Percentiles rank a stretch among this genome's conserved stretches.
Conservation (phyloP, 2,329 filamentous ascomycete genomes). For the Teratosphaeria pseudoeucalypti region DNA sequence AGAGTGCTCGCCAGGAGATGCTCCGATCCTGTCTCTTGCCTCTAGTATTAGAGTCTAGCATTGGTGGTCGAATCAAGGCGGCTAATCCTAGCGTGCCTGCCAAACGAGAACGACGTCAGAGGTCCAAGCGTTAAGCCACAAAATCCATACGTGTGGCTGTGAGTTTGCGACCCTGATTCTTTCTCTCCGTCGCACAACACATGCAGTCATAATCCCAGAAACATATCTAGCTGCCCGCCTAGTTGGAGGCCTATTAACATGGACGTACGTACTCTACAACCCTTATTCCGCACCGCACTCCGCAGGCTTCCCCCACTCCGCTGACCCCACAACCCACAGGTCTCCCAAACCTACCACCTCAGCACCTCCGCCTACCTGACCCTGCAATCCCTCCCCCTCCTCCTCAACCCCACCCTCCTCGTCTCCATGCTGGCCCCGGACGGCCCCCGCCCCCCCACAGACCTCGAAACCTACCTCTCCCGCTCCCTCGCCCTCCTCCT, state of each 20-base stretch:
- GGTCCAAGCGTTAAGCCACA: not conserved
- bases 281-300: not conserved
- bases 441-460: conserved; percentile 43
- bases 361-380: conserved; percentile 35
- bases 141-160: not conserved
- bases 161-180: not conserved
- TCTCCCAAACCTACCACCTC: conserved; percentile 31
- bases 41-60: too few relatives aligned
- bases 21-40: too few relatives aligned
- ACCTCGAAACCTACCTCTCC: conserved; percentile 62
- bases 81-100: not conserved
- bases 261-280: not conserved
- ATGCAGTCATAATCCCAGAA: not conserved
- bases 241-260: not conserved
- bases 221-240: not conserved
- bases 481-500: conserved; percentile 60
- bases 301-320: not conserved
- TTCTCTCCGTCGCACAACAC: not conserved
- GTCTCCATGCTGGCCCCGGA: conserved; percentile 47
- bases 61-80: not conserved
- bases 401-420: conserved; percentile 51
- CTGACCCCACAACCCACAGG: not conserved
- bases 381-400: conserved; percentile 42
- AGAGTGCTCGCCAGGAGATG: too few relatives aligned
- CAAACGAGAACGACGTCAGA: not conserved